Evolutionary conservation across 169 alveolate species (phyloP).

Genomic region (Cryptosporidium meleagridis): DNA sequence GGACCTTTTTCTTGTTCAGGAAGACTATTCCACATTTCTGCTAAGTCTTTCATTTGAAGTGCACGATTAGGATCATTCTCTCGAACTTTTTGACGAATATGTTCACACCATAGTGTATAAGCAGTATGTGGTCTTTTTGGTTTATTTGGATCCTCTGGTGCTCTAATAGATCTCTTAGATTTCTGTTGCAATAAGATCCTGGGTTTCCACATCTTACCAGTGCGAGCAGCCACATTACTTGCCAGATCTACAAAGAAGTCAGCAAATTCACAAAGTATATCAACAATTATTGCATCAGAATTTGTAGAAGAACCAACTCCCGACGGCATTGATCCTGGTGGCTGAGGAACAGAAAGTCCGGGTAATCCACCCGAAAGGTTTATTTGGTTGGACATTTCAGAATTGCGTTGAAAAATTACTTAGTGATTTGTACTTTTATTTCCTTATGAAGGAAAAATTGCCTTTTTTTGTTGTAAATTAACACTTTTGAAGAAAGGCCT

Average conservation of each 20-base stretch:
- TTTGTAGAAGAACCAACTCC: slow-evolving; percentile 52
- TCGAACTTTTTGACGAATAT: slow-evolving; percentile 70
- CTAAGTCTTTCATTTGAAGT: slow-evolving; percentile 71
- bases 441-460: neutral
- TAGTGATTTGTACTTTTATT: neutral
- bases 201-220: slow-evolving; percentile 73
- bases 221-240: slow-evolving; percentile 74
- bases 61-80: slow-evolving; percentile 74
- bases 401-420: neutral
- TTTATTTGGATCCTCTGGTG: slow-evolving; percentile 69
- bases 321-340: slow-evolving; percentile 61
- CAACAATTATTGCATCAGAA: slow-evolving; percentile 73
- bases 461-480: slow-evolving; percentile 12
- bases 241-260: slow-evolving; percentile 72
- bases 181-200: slow-evolving; percentile 64
- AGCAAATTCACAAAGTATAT: slow-evolving; percentile 74
- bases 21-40: slow-evolving; percentile 75
- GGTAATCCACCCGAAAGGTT: slow-evolving; percentile 68
- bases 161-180: slow-evolving; percentile 60
- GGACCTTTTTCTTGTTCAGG: slow-evolving; percentile 76
- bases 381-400: slow-evolving; percentile 65
- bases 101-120: slow-evolving; percentile 75
- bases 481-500: slow-evolving; percentile 25
- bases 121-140: slow-evolving; percentile 75
- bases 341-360: slow-evolving; percentile 71